Percentiles rank a stretch among this genome's conserved stretches.
These are phyloP conservation scores for Santalum album DNA, from an alignment of 164 flowering plant genomes.

Conservation along the genomic window DNA sequence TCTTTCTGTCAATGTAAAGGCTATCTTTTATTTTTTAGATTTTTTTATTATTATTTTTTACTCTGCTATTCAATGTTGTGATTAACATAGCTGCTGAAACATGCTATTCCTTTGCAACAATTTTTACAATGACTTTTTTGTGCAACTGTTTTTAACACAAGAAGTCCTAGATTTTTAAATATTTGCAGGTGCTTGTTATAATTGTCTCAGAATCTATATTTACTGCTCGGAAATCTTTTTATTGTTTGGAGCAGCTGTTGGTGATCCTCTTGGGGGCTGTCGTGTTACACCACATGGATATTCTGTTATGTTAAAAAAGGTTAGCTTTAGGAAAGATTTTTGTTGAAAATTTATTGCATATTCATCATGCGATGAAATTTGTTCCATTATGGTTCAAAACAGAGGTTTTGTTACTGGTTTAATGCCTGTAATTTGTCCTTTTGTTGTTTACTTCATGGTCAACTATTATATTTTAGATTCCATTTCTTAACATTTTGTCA, in stretches of 20 bases:
- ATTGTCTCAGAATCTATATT: background rate
- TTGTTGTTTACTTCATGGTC: too few relatives aligned
- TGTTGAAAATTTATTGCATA: background rate
- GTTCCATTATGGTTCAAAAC: too few relatives aligned
- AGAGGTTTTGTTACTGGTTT: too few relatives aligned
- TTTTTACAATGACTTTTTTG: background rate
- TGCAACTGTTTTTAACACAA: background rate
- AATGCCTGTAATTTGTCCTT: too few relatives aligned
- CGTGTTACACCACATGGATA: conserved; percentile 83
- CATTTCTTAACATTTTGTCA: background rate
- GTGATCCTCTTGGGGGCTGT: conserved; percentile 98
- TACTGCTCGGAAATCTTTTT: background rate
- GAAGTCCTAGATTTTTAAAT: background rate
- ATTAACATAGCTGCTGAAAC: too few relatives aligned
- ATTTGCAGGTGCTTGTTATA: background rate
- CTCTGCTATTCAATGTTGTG: too few relatives aligned
- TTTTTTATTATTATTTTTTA: too few relatives aligned
- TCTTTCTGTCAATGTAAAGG: too few relatives aligned
- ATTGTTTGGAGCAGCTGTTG: conserved; percentile 43
- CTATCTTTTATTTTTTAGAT: too few relatives aligned
- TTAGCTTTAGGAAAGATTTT: conserved; percentile 13
- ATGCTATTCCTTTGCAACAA: background rate
- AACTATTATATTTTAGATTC: too few relatives aligned
- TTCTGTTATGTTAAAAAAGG: conserved; percentile 84
- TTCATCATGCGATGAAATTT: too few relatives aligned